Percentiles rank a stretch among this genome's conserved stretches.
Conservation (phyloP, 2,329 filamentous ascomycete species). For the Alternaria sp. region DNA sequence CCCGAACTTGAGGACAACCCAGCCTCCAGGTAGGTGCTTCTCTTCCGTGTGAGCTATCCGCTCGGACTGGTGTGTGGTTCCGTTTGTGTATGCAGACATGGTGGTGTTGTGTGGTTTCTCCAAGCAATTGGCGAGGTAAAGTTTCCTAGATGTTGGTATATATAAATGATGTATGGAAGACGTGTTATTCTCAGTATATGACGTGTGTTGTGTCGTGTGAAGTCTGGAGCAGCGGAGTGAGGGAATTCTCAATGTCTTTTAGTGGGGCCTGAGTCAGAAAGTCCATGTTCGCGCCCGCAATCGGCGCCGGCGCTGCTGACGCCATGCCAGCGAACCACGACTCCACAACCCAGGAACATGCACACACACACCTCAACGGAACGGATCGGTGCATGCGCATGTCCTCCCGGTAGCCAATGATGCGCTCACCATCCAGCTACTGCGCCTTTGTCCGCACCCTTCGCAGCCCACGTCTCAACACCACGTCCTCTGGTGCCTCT, state of each 20-base stretch:
- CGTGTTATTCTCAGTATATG: background rate
- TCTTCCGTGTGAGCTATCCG: conserved; percentile 53
- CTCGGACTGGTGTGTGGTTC: conserved; percentile 41
- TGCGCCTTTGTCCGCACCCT: background rate
- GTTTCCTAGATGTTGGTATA: background rate
- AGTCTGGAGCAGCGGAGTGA: conserved; percentile 12
- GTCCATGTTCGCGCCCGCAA: conserved; percentile 5
- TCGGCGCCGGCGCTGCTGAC: conserved; percentile 8
- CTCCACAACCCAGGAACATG: background rate
- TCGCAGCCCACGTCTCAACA: background rate
- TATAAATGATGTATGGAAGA: background rate
- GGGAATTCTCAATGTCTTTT: conserved; percentile 10
- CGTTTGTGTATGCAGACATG: conserved; percentile 41
- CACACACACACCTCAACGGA: background rate
- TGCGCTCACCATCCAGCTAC: background rate
- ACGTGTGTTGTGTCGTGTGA: conserved; percentile 11
- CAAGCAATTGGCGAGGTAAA: background rate
- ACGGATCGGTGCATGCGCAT: conserved; percentile 1
- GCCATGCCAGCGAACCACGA: conserved; percentile 4
- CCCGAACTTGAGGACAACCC: conserved; percentile 94
- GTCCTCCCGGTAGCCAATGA: background rate
- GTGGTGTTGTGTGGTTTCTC: conserved; percentile 5
- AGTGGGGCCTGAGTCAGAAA: conserved; percentile 25
- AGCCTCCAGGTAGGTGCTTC: conserved; percentile 61
- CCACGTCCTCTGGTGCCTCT: background rate